Evolutionary conservation across 1,139 yeast species (phyloP), one percentile per base, ranked within the genome.

Genomic region (Nadsonia starkeyi-henricii): DNA sequence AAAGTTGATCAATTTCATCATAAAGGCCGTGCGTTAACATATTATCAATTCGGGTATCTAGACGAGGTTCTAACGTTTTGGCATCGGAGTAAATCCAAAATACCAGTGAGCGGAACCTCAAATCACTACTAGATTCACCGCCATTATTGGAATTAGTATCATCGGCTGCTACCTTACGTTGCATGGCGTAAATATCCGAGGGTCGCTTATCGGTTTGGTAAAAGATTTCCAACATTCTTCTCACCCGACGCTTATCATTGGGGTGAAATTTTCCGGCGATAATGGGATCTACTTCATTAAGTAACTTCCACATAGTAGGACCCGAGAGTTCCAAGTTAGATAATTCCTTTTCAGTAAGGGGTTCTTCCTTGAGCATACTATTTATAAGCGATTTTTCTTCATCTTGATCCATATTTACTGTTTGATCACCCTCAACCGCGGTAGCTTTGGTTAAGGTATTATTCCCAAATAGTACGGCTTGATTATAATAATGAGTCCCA

Each of bases 401-500:
- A 2, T 48, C 51, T 20, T 33, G 23, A 9, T 39, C 42, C 8
- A 23, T 23, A 9, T n/a, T n/a, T n/a, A 23, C 9, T 5, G 28
- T 23, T 9, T 23, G 8, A 23, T 23, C 28, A 5, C 28, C 9
- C 9, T 23, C 28, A 23, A 9, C n/a, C 52, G 44, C 7, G 45
- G 36, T 28, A 55, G 52, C 36, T 52, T 52, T 41, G 43, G 47
- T 47, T 53, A 57, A 65, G 0, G 85, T 80, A 54, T 81, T 78
- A 57, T 85, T 83, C 47, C 74, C 71, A 59, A 89, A 86, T 18
- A 93, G 62, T 1, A 86, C 66, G 18, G 84, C 77, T 62, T 85
- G 96, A 42, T 88, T 69, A 62, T 91, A 91, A 62, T 91, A 91
- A 61, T 89, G 96, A 0, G 98, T 91, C 0, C 99, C 99, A 2